Evolutionary conservation across 108 stramenopile species (phyloP).

Genomic region (Skeletonema potamos): DNA sequence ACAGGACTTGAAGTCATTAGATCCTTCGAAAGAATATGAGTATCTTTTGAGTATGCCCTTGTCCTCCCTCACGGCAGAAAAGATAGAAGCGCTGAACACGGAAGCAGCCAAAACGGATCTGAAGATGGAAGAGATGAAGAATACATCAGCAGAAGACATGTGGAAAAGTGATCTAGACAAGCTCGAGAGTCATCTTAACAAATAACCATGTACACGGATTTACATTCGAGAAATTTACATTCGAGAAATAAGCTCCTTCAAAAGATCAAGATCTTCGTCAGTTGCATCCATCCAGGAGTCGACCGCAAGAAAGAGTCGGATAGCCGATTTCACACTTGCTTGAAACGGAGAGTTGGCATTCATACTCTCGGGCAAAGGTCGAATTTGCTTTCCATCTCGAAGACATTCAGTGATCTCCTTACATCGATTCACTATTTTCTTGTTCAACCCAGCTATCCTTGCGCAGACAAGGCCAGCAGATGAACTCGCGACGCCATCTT

Average conservation of each 20-base stretch:
- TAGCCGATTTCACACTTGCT: constrained; percentile 39
- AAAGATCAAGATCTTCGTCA: constrained; percentile 50
- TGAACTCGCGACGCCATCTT: constrained; percentile 81
- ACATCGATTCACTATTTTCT: constrained; percentile 60
- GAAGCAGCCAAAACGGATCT: constrained; percentile 62
- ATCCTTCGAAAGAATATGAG: constrained; percentile 59
- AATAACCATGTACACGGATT: not conserved
- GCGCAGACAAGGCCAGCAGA: constrained; percentile 95
- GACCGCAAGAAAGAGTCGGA: constrained; percentile 55
- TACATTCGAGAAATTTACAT: constrained; percentile 21
- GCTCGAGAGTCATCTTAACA: constrained; percentile 59
- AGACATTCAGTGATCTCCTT: constrained; percentile 66
- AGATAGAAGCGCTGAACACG: constrained; percentile 61
- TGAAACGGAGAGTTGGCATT: constrained; percentile 56
- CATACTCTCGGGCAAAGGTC: constrained; percentile 56
- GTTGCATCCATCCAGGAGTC: constrained; percentile 51
- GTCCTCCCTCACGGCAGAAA: constrained; percentile 76
- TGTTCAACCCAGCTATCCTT: constrained; percentile 80
- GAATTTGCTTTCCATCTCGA: constrained; percentile 53
- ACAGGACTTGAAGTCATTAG: constrained; percentile 7
- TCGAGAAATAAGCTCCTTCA: constrained; percentile 24
- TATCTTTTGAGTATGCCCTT: constrained; percentile 87
- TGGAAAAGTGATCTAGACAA: constrained; percentile 85
- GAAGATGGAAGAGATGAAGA: constrained; percentile 53
- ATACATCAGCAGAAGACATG: constrained; percentile 61